These are phyloP conservation scores for Pythium monospermum DNA, from an alignment of 352 stramenopile genomes.

Conservation along the genomic window DNA sequence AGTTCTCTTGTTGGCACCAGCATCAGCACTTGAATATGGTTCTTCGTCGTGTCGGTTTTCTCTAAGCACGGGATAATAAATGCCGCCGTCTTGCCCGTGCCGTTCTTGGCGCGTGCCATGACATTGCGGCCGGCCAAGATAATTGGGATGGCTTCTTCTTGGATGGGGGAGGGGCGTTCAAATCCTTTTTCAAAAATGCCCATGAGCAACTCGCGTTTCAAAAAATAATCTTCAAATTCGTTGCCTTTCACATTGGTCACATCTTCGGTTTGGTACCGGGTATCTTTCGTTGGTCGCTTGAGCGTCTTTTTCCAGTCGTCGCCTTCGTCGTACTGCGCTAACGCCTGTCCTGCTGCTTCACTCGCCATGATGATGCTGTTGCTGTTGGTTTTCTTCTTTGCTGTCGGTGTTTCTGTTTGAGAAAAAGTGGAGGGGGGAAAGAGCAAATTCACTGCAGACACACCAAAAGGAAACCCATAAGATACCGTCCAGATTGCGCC, in stretches of 20 bases:
- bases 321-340: slow-evolving; percentile 32
- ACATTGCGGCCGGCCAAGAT: slow-evolving; percentile 97
- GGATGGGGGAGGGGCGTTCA: slow-evolving; percentile 97
- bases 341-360: slow-evolving; percentile 15
- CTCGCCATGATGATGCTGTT: slow-evolving; percentile 21
- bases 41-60: slow-evolving; percentile 96
- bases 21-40: slow-evolving; percentile 98
- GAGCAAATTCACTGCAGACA: too few species aligned
- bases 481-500: slow-evolving; percentile 5
- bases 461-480: background rate
- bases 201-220: slow-evolving; percentile 99
- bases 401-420: too few species aligned
- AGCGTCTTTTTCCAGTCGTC: slow-evolving; percentile 75
- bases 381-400: too few species aligned
- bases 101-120: slow-evolving; percentile 98
- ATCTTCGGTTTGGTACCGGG: slow-evolving; percentile 91
- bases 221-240: slow-evolving; percentile 99
- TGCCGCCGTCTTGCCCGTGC: slow-evolving; percentile 98
- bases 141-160: slow-evolving; percentile 99
- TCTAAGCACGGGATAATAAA: slow-evolving; percentile 99
- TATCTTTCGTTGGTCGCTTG: slow-evolving; percentile 83
- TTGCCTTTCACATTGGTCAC: slow-evolving; percentile 99
- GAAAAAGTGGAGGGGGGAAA: too few species aligned
- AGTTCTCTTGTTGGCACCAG: slow-evolving; percentile 98
- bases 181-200: slow-evolving; percentile 99